Base-by-base conservation (phyloP, 768 basidiomycete species). In the Rhodotorula diobovata region DNA sequence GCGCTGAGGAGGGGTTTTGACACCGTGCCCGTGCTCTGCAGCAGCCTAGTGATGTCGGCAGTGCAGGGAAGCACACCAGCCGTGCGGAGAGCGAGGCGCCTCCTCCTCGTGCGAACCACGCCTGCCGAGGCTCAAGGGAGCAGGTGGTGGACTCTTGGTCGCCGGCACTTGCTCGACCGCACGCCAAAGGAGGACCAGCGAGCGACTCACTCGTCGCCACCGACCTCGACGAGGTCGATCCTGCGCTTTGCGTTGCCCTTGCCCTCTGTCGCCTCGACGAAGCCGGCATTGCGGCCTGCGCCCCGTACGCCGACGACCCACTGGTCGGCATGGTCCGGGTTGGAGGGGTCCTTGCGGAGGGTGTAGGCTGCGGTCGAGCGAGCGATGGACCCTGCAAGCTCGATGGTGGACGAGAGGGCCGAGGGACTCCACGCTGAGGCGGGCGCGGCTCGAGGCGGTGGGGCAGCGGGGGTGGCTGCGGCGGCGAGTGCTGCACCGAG, bases 281-380 rank as follows among this genome's bases (percentile, higher is more conserved):
- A 70, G 7, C 72, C 68, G 23, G 65, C 66, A 34, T 8, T 34
- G 32, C 30, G 43, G 43, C 72, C 61, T 63, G 70, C 53, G 75
- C 68, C 18, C 56, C 63, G 74, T 14, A 80, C 79, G 35, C 79
- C 80, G 20, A 80, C 69, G 25, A 67, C 63, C 76, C 32, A 76
- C 69, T 32, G 63, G 66, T 25, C 74, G 68, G 9, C 73, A 14
- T n/a, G 32, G 4, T 28, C 23, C 0, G 28, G 21, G 45, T 82
- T 84, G 69, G 85, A 82, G 73, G 86, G 84, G 55, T 89, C 84
- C 48, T 90, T 86, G 78, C 87, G 90, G 79, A 92, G 86, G 30
- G 89, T 87, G 81, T 89, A 96, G 59, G 91, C 90, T 57, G 93
- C 95, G 64, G 87, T 90, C 83, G 93, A 87, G 82, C 89, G 88